phyloP scores from a whole-genome alignment of 2,329 filamentous ascomycete genomes.

The Penicillium palitans region DNA sequence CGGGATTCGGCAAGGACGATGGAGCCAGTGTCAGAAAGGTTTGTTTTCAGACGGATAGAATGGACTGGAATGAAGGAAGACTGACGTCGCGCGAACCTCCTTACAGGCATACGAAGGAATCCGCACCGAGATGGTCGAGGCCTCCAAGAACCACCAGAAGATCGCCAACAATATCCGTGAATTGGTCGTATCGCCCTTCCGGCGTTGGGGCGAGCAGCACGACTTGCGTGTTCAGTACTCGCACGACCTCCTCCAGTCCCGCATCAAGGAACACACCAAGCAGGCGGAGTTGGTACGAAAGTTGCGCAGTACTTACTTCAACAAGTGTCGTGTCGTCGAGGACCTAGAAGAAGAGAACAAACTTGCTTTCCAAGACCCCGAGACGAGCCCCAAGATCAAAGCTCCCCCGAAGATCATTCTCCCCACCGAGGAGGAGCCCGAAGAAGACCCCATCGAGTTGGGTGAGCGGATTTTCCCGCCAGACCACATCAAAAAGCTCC shows the following conservation, averaged over 20 bases:
- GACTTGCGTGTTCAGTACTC: conserved; percentile 87
- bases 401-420: conserved; percentile 78
- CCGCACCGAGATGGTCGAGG: conserved; percentile 87
- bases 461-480: conserved; percentile 83
- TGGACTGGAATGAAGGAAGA: background rate
- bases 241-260: conserved; percentile 86
- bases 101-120: conserved; percentile 88
- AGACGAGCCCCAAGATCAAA: conserved; percentile 63
- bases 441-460: conserved; percentile 83
- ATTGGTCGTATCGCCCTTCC: conserved; percentile 89
- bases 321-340: conserved; percentile 94
- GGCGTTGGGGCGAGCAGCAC: conserved; percentile 94
- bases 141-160: conserved; percentile 85
- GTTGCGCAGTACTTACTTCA: conserved; percentile 94
- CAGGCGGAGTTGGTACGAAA: conserved; percentile 91
- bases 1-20: conserved; percentile 87
- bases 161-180: conserved; percentile 96
- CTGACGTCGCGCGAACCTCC: background rate
- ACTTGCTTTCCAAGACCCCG: conserved; percentile 88
- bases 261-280: conserved; percentile 89
- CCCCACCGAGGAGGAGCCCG: conserved; percentile 65
- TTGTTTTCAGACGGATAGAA: conserved; percentile 25
- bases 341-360: conserved; percentile 99
- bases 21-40: conserved; percentile 96
- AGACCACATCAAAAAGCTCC: conserved; percentile 86